Evolutionary conservation across 2,329 filamentous ascomycete species (phyloP).

Genomic region (Trichoderma oligosporum): DNA sequence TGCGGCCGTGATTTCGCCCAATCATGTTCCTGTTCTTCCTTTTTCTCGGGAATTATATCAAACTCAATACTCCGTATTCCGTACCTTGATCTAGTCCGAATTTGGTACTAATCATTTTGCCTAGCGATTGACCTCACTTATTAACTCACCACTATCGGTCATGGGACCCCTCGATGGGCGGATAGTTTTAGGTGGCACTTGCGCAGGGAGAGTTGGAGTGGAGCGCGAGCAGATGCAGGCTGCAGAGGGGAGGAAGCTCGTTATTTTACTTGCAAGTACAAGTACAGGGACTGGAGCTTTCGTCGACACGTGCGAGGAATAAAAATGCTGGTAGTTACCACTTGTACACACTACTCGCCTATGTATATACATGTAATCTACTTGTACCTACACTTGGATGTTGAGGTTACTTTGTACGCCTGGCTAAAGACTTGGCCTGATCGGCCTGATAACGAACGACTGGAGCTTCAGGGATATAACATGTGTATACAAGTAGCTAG

Average conservation of each 20-base stretch:
- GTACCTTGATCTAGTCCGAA: conserved; percentile 7
- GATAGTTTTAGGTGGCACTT: background rate
- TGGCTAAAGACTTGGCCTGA: background rate
- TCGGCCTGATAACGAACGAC: no score
- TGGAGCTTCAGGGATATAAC: no score
- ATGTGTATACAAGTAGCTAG: no score
- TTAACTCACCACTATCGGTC: no score
- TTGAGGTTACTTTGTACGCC: no score
- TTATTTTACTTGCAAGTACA: background rate
- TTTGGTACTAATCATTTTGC: background rate
- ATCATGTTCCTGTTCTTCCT: background rate
- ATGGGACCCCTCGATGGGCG: conserved; percentile 14
- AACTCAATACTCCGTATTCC: conserved; percentile 3
- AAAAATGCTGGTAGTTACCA: no score
- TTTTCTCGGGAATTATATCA: conserved; percentile 12
- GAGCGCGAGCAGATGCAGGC: background rate
- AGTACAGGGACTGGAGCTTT: background rate
- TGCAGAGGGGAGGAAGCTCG: background rate
- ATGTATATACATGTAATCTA: no score
- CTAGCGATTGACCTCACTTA: conserved; percentile 1
- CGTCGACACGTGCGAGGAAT: background rate
- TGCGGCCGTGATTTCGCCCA: background rate
- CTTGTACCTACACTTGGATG: no score
- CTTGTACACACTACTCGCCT: no score
- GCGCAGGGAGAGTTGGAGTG: background rate